Evolutionary conservation across 148 eudicot genomes (phyloP), one percentile per base, ranked within the genome.

Genomic region (Bassia scoparia): DNA sequence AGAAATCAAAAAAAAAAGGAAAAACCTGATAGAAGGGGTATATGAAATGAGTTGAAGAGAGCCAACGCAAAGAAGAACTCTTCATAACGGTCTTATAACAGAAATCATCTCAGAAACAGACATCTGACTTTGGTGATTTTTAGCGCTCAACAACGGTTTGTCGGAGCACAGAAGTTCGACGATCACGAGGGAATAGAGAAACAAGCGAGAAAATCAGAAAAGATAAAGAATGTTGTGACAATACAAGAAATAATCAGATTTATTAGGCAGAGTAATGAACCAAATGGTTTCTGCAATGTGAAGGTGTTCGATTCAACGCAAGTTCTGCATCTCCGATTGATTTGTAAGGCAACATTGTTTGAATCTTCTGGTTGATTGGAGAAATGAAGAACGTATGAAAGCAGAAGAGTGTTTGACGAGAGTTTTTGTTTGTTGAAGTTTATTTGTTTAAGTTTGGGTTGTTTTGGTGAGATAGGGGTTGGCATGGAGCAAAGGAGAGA

Each of bases 41-140:
- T 86, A 91, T 5, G 98, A 93, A 54, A 87, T 81, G 65, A 93
- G 87, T 66, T 90, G 98, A 31, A 93, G 95, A 10, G 98, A 97
- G 1, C 92, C 95, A 26, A 93, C 91, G 88, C 74, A 65, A 89
- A 79, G 77, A 93, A 78, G 81, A 90, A 93, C 86, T 80, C 79
- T 86, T 82, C 92, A 93, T 93, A 56, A 93, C 98, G 44, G 80
- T 81, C 61, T 80, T 81, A 80, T 91, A 93, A 72, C 95, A 89
- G 64, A 27, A 63, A 93, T 49, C 44, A 77, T 70, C 38, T 86
- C 88, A 37, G 84, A 48, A 17, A 77, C 24, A 1, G 92, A 83
- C 18, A 86, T 53, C 69, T 89, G 65, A 91, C 85, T 60, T 93
- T 93, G 3, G 97, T 95, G 68, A 93, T 87, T 77, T 93, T 93